Evolutionary conservation across 495 filamentous ascomycete species (phyloP).

Genomic region (Penicillium malachiteum): DNA sequence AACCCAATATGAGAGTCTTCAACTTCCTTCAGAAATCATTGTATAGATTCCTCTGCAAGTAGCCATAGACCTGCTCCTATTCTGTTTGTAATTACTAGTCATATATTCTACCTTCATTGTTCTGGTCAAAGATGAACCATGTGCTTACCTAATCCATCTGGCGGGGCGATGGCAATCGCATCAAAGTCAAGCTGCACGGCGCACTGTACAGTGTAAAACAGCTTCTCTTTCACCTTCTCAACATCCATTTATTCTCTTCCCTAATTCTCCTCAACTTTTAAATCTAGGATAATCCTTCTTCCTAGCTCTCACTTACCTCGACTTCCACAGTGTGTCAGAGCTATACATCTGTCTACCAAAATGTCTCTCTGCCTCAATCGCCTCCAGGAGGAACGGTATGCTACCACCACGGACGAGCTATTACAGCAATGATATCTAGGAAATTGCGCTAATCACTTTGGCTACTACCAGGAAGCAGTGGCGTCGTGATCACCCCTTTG

Average conservation of each 20-base stretch:
- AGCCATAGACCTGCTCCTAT: too few species aligned
- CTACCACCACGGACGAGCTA: conserved; percentile 1
- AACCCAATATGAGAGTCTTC: too few species aligned
- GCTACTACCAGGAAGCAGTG: conserved; percentile 75
- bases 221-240: not conserved
- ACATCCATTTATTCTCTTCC: not conserved
- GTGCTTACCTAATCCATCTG: not conserved
- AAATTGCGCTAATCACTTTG: conserved; percentile 15
- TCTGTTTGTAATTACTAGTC: too few species aligned
- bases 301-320: not conserved
- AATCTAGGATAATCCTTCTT: not conserved
- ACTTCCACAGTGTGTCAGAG: not conserved
- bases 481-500: conserved; percentile 95
- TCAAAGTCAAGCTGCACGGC: not conserved
- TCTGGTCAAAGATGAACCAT: not conserved
- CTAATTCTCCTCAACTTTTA: not conserved
- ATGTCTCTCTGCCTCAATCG: conserved; percentile 92
- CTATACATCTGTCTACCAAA: conserved; percentile 1
- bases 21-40: too few species aligned
- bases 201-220: not conserved
- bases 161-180: conserved; percentile 6
- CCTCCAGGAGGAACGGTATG: conserved; percentile 86
- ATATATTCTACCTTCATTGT: too few species aligned
- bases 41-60: too few species aligned
- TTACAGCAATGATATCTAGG: not conserved